phyloP scores from a whole-genome alignment of 2,329 filamentous ascomycete species.

The Pyrenophora graminea region DNA sequence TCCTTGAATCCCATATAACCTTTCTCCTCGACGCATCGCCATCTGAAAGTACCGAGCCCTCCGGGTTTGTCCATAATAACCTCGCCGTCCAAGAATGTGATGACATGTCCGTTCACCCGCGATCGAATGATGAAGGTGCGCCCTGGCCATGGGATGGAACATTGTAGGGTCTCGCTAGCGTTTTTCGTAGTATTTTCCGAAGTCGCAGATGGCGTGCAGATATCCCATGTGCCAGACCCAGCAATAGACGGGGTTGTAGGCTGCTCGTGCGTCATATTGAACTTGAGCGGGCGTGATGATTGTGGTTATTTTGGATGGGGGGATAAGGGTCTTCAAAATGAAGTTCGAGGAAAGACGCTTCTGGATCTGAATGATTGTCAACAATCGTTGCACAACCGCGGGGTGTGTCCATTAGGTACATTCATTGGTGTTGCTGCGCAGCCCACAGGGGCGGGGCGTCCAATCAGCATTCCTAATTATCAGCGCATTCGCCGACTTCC shows the following conservation, averaged over 20 bases:
- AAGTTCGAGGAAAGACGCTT: no score
- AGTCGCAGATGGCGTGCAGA: slow-evolving; percentile 8
- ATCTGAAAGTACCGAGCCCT: slow-evolving; percentile 34
- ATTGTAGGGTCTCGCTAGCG: neutral
- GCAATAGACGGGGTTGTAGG: neutral
- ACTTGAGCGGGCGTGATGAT: no score
- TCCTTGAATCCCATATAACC: slow-evolving; percentile 50
- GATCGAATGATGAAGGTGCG: slow-evolving; percentile 42
- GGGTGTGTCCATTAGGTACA: no score
- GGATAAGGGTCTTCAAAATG: no score
- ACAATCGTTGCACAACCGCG: no score
- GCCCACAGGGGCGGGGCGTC: no score
- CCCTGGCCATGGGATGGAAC: slow-evolving; percentile 29
- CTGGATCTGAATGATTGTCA: no score
- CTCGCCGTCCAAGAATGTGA: slow-evolving; percentile 40
- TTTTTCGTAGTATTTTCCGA: slow-evolving; percentile 8
- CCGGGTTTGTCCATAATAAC: slow-evolving; percentile 35
- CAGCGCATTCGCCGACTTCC: no score
- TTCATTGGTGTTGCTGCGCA: no score
- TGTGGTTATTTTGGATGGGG: no score
- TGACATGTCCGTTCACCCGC: slow-evolving; percentile 25
- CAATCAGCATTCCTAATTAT: no score
- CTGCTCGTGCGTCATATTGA: slow-evolving; percentile 6
- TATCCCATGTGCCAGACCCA: slow-evolving; percentile 5
- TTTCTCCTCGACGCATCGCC: slow-evolving; percentile 46